Conservation (phyloP, 2,329 filamentous ascomycete genomes). For the Exophiala calicioides region DNA sequence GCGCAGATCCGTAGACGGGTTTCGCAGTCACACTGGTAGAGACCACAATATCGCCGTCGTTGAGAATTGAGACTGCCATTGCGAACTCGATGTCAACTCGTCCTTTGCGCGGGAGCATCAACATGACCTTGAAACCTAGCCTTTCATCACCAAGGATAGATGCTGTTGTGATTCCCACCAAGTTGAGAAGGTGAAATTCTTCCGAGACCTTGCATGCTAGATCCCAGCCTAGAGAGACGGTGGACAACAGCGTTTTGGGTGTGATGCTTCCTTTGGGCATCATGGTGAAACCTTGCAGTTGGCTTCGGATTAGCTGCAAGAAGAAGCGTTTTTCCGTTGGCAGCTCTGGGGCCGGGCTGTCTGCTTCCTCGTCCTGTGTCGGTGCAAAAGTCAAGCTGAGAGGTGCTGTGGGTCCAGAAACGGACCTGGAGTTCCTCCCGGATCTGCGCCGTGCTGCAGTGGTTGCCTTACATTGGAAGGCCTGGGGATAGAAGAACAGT, state of each 20-base stretch:
- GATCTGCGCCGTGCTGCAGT: constrained; percentile 23
- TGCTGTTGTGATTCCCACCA: constrained; percentile 45
- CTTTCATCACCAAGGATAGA: constrained; percentile 33
- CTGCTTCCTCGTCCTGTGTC: constrained; percentile 24
- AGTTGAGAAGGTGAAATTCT: constrained; percentile 47
- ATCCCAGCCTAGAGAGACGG: constrained; percentile 47
- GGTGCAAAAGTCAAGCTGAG: constrained; percentile 41
- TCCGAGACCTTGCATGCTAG: constrained; percentile 42
- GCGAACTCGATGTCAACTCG: constrained; percentile 31
- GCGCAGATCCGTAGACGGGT: constrained; percentile 22
- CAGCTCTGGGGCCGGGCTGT: constrained; percentile 25
- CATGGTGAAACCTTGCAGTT: constrained; percentile 36
- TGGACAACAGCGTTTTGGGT: constrained; percentile 42
- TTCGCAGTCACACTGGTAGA: constrained; percentile 24
- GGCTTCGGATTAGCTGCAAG: constrained; percentile 43
- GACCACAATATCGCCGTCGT: constrained; percentile 26
- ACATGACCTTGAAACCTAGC: constrained; percentile 26
- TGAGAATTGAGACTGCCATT: constrained; percentile 22
- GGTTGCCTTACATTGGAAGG: constrained; percentile 35
- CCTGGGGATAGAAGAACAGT: constrained; percentile 44
- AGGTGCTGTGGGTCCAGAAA: constrained; percentile 30
- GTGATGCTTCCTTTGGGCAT: constrained; percentile 39
- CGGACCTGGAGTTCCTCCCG: constrained; percentile 31
- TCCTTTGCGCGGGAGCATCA: constrained; percentile 25
- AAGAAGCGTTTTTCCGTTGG: constrained; percentile 44